Evolutionary conservation across 306 rosid genomes (phyloP), one percentile per base, ranked within the genome.

Genomic region (Geum urbanum): DNA sequence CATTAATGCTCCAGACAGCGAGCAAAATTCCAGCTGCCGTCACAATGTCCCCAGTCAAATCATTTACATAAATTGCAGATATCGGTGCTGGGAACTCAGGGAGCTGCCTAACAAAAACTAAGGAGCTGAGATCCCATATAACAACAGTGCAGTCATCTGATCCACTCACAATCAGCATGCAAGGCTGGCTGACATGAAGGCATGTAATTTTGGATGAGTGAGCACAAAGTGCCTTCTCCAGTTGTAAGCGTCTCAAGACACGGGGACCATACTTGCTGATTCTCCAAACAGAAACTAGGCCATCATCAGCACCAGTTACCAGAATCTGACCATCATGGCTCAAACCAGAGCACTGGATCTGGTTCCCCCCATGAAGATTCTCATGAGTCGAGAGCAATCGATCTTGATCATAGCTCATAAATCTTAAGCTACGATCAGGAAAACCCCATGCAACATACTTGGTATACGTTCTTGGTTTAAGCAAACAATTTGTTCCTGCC

Each of bases 291-390:
- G 91, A 87, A 74, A 91, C 90, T 80, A 95, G 77, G 35, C 96
- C 99, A 81, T 95, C 95, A 73, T 91, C 99, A 53, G 91, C 99
- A 69, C 99, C 99, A 5, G 97, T 95, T 63, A 95, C 99, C 79
- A 95, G 76, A 86, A 74, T 79, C 67, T 83, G 84, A 52, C 99
- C 99, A 82, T 91, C 99, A 77, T 91, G 96, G 81, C 90, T 95
- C 67, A 85, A 82, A 72, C 95, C 83, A 70, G 83, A 85, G 69
- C 97, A 95, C 78, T 86, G 95, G 81, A 95, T 85, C 84, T 87
- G 99, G 84, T 86, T 82, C 39, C 96, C 97, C 63, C 87, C 89
- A 46, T 95, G 99, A 75, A 95, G 88, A 82, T 95, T 95, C 81
- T 95, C 99, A 51, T 95, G 99, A 14, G 99, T 89, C 20, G 99